Conservation (phyloP, 495 filamentous ascomycete genomes). For the Penicillium soppii region DNA sequence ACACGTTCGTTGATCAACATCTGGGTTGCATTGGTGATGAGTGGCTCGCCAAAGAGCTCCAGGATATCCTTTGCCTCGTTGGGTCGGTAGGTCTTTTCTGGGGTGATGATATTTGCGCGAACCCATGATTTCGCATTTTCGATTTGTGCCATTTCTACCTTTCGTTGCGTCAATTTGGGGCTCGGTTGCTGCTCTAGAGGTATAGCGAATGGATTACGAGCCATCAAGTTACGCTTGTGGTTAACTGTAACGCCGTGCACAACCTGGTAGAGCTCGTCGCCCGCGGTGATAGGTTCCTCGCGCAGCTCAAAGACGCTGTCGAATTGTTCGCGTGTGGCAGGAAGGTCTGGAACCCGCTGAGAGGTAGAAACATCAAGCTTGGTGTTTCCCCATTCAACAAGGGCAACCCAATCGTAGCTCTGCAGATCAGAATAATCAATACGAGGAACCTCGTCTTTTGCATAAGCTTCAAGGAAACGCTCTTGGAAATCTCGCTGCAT, state of each 20-base stretch:
- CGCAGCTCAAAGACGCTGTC: constrained; percentile 49
- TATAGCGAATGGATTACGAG: constrained; percentile 38
- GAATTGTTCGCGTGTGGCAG: constrained; percentile 50
- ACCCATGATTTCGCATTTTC: constrained; percentile 59
- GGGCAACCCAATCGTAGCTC: constrained; percentile 70
- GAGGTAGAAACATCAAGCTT: constrained; percentile 45
- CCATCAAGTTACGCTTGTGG: constrained; percentile 34
- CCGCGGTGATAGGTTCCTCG: constrained; percentile 32
- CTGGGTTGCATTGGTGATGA: constrained; percentile 56
- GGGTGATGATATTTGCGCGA: constrained; percentile 56
- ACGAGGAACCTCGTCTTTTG: constrained; percentile 59
- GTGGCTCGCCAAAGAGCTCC: constrained; percentile 33
- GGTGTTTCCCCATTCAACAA: constrained; percentile 71
- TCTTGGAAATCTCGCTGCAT: constrained; percentile 77
- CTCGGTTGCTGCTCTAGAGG: constrained; percentile 19
- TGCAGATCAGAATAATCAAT: constrained; percentile 72
- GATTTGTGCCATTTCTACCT: constrained; percentile 25
- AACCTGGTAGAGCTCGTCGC: constrained; percentile 44
- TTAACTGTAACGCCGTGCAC: constrained; percentile 30
- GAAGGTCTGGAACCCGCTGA: constrained; percentile 47
- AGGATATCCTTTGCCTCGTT: constrained; percentile 45
- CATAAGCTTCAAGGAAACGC: constrained; percentile 74
- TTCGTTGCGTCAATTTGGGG: constrained; percentile 2
- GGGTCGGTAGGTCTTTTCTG: constrained; percentile 46
- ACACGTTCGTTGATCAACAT: constrained; percentile 59